Evolutionary conservation across 495 filamentous ascomycete species (phyloP), one percentile per base, ranked within the genome.

Genomic region (Cercophora newfieldiana): DNA sequence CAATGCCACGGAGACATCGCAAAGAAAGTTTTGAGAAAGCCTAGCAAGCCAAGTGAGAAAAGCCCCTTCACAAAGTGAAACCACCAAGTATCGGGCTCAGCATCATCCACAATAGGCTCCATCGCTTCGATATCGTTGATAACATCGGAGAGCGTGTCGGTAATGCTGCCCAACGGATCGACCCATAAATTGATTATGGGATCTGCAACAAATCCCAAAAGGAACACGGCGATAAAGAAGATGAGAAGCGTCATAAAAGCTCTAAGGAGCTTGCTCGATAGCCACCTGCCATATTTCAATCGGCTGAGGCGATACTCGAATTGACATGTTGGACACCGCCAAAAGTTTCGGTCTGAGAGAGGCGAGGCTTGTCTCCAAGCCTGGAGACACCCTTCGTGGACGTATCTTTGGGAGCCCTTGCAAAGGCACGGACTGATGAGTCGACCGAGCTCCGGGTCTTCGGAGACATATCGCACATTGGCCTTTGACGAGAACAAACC

Each of bases 351-450:
- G 58, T 86, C 82, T 67, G 89, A 87, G 28, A 79, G 71, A 7
- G 90, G 90, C 72, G 93, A 88, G 10, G 90, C 82, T 58, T 89
- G 82, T 65, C 95, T 89, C 95, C 95, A 98, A 30, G 83, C 78
- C 73, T 94, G 89, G 21, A 99, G 82, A 75, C 95, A 99, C n/a
- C 88, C 91, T 74, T 97, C 91, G 75, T 99, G 95, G 33, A 98
- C 93, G 80, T 96, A 97, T 78, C 90, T 89, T 64, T 93, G 91
- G 16, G 89, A 91, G 61, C 95, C 95, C 78, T 91, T 94, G 81
- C 95, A 99, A 76, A 88, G 87, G 82, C 95, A 99, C 4, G 95
- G 95, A 28, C 91, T 89, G 56, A 99, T 83, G n/a, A 99, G 81
- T 5, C 92, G 89, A 47, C 92, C 93, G 33, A 85, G 79, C 63